Percentiles rank a stretch among this genome's conserved stretches.
These are phyloP conservation scores for Talaromyces atroroseus DNA, from an alignment of 2,329 filamentous ascomycete species.

Conservation along the genomic window DNA sequence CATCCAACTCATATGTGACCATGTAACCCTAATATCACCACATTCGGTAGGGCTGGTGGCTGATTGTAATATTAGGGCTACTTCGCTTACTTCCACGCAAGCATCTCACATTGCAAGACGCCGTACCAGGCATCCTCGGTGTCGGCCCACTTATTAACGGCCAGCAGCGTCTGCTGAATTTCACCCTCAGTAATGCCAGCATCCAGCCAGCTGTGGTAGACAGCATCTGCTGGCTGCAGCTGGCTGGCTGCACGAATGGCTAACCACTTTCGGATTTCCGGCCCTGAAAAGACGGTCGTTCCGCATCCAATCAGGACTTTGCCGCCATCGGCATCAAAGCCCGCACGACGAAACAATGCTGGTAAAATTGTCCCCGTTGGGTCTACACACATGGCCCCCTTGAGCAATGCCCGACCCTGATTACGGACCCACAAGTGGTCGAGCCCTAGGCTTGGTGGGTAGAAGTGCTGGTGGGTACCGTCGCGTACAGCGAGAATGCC, in stretches of 20 bases:
- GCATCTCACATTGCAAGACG: slow-evolving; percentile 33
- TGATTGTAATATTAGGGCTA: too few species aligned
- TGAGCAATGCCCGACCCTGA: slow-evolving; percentile 11
- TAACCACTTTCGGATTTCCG: slow-evolving; percentile 25
- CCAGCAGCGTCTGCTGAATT: slow-evolving; percentile 28
- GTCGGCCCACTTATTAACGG: slow-evolving; percentile 30
- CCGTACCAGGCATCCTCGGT: slow-evolving; percentile 37
- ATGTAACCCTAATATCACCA: neutral
- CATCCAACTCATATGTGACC: too few species aligned
- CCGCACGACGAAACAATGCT: slow-evolving; percentile 25
- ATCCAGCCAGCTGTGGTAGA: slow-evolving; percentile 31
- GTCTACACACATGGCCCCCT: slow-evolving; percentile 17
- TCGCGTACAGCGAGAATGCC: slow-evolving; percentile 50
- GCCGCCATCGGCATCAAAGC: slow-evolving; percentile 24
- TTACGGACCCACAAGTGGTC: slow-evolving; percentile 27
- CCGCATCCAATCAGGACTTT: slow-evolving; percentile 27
- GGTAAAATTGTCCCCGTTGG: slow-evolving; percentile 23
- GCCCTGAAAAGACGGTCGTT: slow-evolving; percentile 23
- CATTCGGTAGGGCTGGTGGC: neutral
- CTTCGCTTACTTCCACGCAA: slow-evolving; percentile 36
- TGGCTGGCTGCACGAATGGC: slow-evolving; percentile 22
- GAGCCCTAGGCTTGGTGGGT: slow-evolving; percentile 25
- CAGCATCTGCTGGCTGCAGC: slow-evolving; percentile 26
- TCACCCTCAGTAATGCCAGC: slow-evolving; percentile 33
- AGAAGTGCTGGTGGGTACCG: slow-evolving; percentile 26